Conservation (phyloP, 163 green algal genomes). For the Scenedesmus sp. region DNA sequence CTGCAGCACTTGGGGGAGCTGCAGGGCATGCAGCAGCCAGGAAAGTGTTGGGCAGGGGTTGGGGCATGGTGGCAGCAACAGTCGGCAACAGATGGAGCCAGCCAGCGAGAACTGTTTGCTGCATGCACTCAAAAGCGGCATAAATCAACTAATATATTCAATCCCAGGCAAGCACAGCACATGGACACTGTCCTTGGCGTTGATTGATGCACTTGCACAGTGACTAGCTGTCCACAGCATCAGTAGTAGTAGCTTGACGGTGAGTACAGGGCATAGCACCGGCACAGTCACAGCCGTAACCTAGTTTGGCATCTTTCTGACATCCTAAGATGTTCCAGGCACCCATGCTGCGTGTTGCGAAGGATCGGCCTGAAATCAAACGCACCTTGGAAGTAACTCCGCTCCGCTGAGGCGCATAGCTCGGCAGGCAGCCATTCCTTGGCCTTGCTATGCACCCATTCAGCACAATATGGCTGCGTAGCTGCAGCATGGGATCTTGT, state of each 20-base stretch:
- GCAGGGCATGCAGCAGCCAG: background rate
- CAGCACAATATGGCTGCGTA: background rate
- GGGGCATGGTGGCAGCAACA: background rate
- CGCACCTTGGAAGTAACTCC: background rate
- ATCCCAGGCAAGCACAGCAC: background rate
- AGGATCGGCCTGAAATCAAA: background rate
- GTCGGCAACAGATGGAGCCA: background rate
- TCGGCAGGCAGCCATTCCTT: background rate
- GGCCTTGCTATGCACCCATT: background rate
- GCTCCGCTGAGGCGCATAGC: background rate
- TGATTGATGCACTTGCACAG: background rate
- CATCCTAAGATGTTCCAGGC: no score
- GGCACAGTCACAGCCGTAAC: no score
- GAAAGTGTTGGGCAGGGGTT: background rate
- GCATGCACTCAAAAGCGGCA: background rate
- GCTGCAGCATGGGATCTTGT: background rate
- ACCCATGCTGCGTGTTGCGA: background rate
- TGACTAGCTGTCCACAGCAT: slow-evolving; percentile 1
- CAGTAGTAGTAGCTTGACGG: background rate
- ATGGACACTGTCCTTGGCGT: background rate
- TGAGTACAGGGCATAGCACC: background rate
- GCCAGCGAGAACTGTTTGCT: background rate
- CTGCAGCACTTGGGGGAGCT: background rate
- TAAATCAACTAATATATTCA: no score
- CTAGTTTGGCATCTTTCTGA: no score